Percentiles rank a stretch among this genome's conserved stretches.
Evolutionary conservation across 139 green algal species (phyloP).

Genomic region (Haematococcus sp.): DNA sequence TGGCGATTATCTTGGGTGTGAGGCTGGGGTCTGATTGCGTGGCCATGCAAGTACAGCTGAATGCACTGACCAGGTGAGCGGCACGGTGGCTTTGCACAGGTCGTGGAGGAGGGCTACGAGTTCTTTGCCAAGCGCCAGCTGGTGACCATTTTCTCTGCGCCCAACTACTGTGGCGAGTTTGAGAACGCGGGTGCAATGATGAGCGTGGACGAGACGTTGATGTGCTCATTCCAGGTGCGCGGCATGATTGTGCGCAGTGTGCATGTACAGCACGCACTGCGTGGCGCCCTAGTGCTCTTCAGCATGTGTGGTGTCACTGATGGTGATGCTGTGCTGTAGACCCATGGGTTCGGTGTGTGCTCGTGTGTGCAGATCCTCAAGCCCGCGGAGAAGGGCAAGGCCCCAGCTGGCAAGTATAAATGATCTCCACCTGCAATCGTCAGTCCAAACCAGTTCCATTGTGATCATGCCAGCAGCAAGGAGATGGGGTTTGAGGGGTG

Average conservation of each 20-base stretch:
- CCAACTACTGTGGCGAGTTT: slow-evolving; percentile 99
- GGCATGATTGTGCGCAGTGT: neutral
- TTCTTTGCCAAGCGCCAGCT: slow-evolving; percentile 99
- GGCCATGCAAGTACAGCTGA: too few species aligned
- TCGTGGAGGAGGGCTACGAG: slow-evolving; percentile 99
- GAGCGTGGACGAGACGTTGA: slow-evolving; percentile 98
- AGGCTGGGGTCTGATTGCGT: too few species aligned
- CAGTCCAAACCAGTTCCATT: too few species aligned
- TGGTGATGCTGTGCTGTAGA: neutral
- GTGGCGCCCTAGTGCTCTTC: too few species aligned
- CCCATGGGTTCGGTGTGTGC: too few species aligned
- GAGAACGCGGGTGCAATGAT: slow-evolving; percentile 99
- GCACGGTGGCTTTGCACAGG: slow-evolving; percentile 44
- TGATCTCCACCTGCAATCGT: neutral
- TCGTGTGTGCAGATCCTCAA: slow-evolving; percentile 83
- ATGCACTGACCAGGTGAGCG: too few species aligned
- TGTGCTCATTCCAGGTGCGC: slow-evolving; percentile 97
- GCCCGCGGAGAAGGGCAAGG: slow-evolving; percentile 93
- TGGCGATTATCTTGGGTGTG: too few species aligned
- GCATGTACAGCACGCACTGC: neutral
- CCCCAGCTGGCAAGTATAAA: slow-evolving; percentile 22
- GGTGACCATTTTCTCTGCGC: slow-evolving; percentile 98
- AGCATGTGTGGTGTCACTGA: too few species aligned
- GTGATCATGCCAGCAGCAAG: too few species aligned
- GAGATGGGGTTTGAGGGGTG: too few species aligned